A percentile compares a stretch with the other conserved stretches of the same genome.
phyloP scores from a whole-genome alignment of 306 rosid genomes.

The Glycyrrhiza uralensis region DNA sequence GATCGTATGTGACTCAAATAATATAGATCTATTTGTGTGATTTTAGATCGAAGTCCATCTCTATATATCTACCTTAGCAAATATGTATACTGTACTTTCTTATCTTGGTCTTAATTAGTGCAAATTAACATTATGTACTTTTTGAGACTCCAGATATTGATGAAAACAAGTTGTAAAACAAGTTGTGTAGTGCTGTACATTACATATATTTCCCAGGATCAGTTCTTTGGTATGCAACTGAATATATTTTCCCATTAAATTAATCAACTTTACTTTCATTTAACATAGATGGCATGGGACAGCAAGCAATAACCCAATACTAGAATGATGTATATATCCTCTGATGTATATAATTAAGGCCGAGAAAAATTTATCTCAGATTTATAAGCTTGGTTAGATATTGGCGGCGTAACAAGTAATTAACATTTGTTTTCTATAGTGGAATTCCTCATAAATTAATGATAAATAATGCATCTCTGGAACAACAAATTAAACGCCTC shows the following conservation, averaged over 20 bases:
- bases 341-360: too few species aligned
- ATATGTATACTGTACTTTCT: background rate
- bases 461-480: too few species aligned
- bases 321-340: background rate
- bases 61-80: conserved; percentile 15
- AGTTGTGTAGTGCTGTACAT: conserved; percentile 12
- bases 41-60: conserved; percentile 21
- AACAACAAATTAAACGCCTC: too few species aligned
- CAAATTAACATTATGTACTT: background rate
- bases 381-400: too few species aligned
- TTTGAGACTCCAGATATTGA: background rate
- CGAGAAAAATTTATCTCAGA: too few species aligned
- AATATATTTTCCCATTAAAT: background rate
- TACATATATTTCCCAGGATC: background rate
- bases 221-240: background rate
- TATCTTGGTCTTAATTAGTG: background rate
- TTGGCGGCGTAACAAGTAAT: too few species aligned
- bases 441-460: too few species aligned
- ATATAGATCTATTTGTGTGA: conserved; percentile 24
- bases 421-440: too few species aligned
- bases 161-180: background rate
- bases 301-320: too few species aligned
- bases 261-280: background rate
- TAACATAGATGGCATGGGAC: background rate
- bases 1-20: background rate